A percentile compares a stretch with the other conserved stretches of the same genome.
Evolutionary conservation across 192 early-diverging fungal species (phyloP).

Genomic region (Chytriomyces hyalinus): DNA sequence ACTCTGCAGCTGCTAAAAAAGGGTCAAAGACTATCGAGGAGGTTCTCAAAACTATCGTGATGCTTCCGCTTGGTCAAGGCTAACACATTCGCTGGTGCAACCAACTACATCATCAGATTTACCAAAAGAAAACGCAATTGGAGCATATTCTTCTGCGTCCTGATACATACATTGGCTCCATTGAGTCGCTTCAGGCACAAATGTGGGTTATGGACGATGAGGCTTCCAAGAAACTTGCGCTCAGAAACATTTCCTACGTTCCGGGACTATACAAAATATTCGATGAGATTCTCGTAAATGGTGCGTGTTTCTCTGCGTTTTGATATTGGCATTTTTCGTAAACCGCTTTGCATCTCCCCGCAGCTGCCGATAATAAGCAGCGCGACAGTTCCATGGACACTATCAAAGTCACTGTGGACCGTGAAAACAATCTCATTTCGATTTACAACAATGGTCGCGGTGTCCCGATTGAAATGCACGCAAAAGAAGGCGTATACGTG

Average conservation of each 20-base stretch:
- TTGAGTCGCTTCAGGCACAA: constrained; percentile 75
- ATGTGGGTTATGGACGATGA: constrained; percentile 88
- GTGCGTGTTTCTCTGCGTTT: constrained; percentile 28
- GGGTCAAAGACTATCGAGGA: too few species aligned
- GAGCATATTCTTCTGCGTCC: constrained; percentile 95
- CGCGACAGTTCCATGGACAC: constrained; percentile 87
- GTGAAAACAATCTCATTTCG: constrained; percentile 77
- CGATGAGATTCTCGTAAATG: constrained; percentile 98
- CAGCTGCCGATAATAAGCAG: constrained; percentile 88
- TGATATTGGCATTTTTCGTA: background rate
- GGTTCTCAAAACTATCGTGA: too few species aligned
- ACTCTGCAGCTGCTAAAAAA: too few species aligned
- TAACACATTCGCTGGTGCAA: too few species aligned
- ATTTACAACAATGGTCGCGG: constrained; percentile 93
- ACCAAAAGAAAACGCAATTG: constrained; percentile 92
- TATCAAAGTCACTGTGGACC: constrained; percentile 88
- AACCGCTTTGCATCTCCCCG: background rate
- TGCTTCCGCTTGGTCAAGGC: too few species aligned
- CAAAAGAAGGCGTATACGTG: constrained; percentile 86
- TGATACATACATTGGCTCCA: constrained; percentile 95
- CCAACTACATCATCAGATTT: constrained; percentile 64
- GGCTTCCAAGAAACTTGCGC: constrained; percentile 51
- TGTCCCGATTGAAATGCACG: constrained; percentile 93
- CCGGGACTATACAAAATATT: constrained; percentile 96
- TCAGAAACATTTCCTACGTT: constrained; percentile 74